These are phyloP conservation scores for Malus hybrid DNA, from an alignment of 331 rosid genomes.

Conservation along the genomic window DNA sequence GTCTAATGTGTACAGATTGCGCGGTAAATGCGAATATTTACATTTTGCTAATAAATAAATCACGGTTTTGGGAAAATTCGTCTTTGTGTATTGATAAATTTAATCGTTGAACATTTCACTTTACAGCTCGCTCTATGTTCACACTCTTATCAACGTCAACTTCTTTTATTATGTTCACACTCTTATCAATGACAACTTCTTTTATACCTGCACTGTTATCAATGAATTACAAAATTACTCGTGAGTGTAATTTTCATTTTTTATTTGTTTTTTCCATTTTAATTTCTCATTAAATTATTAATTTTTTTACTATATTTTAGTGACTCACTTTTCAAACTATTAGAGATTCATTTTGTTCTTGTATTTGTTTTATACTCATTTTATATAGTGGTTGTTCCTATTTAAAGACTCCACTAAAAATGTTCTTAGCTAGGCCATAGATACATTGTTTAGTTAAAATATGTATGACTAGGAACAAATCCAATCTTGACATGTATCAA, in stretches of 20 bases:
- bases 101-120: neutral
- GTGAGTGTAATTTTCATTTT: neutral
- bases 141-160: neutral
- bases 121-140: neutral
- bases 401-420: too few relatives aligned
- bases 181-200: neutral
- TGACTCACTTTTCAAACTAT: too few relatives aligned
- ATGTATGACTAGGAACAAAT: too few relatives aligned
- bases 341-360: too few relatives aligned
- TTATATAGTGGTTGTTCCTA: too few relatives aligned
- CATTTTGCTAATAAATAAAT: too few relatives aligned
- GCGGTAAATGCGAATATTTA: neutral
- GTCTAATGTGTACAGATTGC: neutral
- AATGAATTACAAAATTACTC: neutral
- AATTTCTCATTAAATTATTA: neutral
- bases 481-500: neutral
- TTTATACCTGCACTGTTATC: neutral
- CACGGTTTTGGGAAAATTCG: neutral
- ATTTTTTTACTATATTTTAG: too few relatives aligned
- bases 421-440: neutral
- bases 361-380: too few relatives aligned
- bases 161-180: neutral
- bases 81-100: neutral
- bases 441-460: neutral
- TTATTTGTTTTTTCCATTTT: neutral